Evolutionary conservation across 139 green algal species (phyloP).

Genomic region (Trebouxia sp.): DNA sequence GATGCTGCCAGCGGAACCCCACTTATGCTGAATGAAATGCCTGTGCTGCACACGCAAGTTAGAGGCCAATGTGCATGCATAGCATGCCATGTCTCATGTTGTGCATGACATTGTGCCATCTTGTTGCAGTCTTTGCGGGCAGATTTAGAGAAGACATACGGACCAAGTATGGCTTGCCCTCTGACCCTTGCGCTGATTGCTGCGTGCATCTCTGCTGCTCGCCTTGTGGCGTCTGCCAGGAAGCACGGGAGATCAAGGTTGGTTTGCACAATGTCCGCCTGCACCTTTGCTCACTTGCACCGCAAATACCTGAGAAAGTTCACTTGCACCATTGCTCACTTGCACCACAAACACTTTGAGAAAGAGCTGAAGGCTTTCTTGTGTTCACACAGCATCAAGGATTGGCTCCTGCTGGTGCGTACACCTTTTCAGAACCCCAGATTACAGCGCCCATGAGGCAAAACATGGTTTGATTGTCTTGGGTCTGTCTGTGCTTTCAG

Average conservation of each 20-base stretch:
- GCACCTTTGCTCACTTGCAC: too few species aligned
- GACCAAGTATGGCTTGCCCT: not conserved
- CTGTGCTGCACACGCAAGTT: too few species aligned
- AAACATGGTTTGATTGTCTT: constrained; percentile 9
- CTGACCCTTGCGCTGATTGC: constrained; percentile 10
- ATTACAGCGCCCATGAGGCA: constrained; percentile 7
- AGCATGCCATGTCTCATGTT: not conserved
- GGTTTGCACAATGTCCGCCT: too few species aligned
- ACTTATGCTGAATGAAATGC: not conserved
- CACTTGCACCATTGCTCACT: too few species aligned
- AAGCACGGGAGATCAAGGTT: constrained; percentile 28
- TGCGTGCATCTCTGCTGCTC: constrained; percentile 15
- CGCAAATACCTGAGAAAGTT: too few species aligned
- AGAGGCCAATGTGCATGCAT: too few species aligned
- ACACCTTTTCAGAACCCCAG: constrained; percentile 23
- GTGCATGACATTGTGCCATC: too few species aligned
- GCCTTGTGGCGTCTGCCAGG: constrained; percentile 11
- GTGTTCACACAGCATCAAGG: not conserved
- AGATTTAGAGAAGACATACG: not conserved
- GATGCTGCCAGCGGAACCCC: not conserved
- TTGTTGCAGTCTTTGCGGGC: constrained; percentile 16
- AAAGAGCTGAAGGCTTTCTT: not conserved
- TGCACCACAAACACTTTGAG: not conserved
- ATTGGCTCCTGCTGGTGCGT: not conserved
- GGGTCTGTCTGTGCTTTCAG: too few species aligned